Evolutionary conservation across 164 flowering plant genomes (phyloP).

Genomic region (Sextonia rubra): DNA sequence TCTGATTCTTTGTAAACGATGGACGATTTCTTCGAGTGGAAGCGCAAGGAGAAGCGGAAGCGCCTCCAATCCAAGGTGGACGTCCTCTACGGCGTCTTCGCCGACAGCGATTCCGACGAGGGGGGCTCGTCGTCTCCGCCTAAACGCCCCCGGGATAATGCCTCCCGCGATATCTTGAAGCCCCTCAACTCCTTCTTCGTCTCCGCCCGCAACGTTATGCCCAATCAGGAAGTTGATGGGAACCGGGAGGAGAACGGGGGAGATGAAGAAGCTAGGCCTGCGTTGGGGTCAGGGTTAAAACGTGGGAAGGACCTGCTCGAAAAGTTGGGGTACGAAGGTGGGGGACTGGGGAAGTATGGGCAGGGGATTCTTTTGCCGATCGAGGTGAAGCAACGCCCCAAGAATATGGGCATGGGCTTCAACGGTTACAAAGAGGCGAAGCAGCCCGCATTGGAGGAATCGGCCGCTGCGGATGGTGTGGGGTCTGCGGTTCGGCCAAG

Average conservation of each 20-base stretch:
- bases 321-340: conserved; percentile 92
- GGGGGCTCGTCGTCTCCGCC: conserved; percentile 36
- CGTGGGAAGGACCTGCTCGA: conserved; percentile 47
- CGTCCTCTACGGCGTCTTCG: conserved; percentile 65
- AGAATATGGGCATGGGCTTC: conserved; percentile 87
- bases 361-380: conserved; percentile 86
- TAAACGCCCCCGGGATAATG: conserved; percentile 42
- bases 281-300: conserved; percentile 14
- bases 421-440: conserved; percentile 56
- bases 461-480: conserved; percentile 16
- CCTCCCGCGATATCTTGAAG: conserved; percentile 46
- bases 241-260: conserved; percentile 21
- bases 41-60: conserved; percentile 62
- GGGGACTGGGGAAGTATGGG: conserved; percentile 78
- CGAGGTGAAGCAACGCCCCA: conserved; percentile 71
- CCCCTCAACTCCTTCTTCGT: conserved; percentile 90
- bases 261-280: conserved; percentile 10
- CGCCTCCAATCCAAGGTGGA: conserved; percentile 67
- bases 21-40: conserved; percentile 72
- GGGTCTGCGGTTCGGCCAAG: conserved; percentile 17
- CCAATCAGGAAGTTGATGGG: conserved; percentile 55
- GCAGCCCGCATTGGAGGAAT: conserved; percentile 32
- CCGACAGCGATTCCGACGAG: conserved; percentile 38
- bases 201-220: conserved; percentile 73
- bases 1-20: conserved; percentile 15